phyloP scores from a whole-genome alignment of 169 alveolate species.

The Plasmodium vinckei region DNA sequence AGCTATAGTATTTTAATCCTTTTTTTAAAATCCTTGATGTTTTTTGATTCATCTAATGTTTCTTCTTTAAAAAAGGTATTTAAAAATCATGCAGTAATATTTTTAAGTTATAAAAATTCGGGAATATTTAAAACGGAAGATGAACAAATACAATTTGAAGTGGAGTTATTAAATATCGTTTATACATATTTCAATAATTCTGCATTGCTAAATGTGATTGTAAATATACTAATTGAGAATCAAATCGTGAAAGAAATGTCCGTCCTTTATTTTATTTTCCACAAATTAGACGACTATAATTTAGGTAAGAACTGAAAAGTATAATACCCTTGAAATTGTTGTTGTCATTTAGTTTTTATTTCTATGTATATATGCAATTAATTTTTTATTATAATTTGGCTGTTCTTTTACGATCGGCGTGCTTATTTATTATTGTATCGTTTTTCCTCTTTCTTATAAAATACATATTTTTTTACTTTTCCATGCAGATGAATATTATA shows the following conservation, averaged over 20 bases:
- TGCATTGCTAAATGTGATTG: slow-evolving; percentile 39
- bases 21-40: slow-evolving; percentile 59
- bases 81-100: slow-evolving; percentile 56
- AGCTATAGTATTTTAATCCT: slow-evolving; percentile 53
- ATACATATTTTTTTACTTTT: background rate
- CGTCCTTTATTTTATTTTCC: slow-evolving; percentile 51
- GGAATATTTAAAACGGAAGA: slow-evolving; percentile 33
- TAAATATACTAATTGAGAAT: slow-evolving; percentile 44
- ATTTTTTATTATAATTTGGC: background rate
- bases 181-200: slow-evolving; percentile 59
- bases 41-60: slow-evolving; percentile 70
- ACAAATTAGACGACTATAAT: slow-evolving; percentile 35
- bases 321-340: background rate
- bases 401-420: background rate
- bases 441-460: background rate
- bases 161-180: slow-evolving; percentile 43
- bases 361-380: background rate
- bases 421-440: background rate
- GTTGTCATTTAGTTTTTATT: background rate
- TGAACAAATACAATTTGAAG: slow-evolving; percentile 22
- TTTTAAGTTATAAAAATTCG: slow-evolving; percentile 54
- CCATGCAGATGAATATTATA: slow-evolving; percentile 63
- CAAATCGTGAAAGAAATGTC: slow-evolving; percentile 50
- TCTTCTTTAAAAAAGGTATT: slow-evolving; percentile 50
- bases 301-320: slow-evolving; percentile 31